These are phyloP conservation scores for Penicillium griseofulvum DNA, from an alignment of 2,329 filamentous ascomycete genomes.

Conservation along the genomic window DNA sequence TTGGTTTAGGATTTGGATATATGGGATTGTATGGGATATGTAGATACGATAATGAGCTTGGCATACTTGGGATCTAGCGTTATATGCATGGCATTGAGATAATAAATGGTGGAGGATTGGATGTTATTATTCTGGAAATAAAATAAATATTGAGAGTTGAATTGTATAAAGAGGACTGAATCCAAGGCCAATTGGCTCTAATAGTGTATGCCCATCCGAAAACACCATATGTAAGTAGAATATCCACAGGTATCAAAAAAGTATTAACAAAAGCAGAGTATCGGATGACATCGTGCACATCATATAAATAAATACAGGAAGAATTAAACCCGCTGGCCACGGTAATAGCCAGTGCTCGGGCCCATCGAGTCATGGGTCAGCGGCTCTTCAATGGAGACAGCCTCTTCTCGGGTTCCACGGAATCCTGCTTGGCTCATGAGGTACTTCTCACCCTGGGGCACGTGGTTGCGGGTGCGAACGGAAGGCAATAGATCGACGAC, in stretches of 20 bases:
- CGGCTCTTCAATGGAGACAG: slow-evolving; percentile 35
- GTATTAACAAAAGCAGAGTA: slow-evolving; percentile 1
- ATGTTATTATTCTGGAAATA: not conserved
- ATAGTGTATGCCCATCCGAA: not conserved
- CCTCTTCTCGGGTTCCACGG: slow-evolving; percentile 5
- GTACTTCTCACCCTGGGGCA: slow-evolving; percentile 44
- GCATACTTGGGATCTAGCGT: slow-evolving; percentile 1
- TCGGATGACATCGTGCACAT: slow-evolving; percentile 5
- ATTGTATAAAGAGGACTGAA: not conserved
- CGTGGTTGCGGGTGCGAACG: slow-evolving; percentile 56
- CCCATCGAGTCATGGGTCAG: slow-evolving; percentile 40
- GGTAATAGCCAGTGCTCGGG: slow-evolving; percentile 29
- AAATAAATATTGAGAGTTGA: not conserved
- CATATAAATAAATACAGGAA: slow-evolving; percentile 2
- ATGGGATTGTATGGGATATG: slow-evolving; percentile 9
- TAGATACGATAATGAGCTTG: slow-evolving; percentile 14
- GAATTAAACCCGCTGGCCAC: slow-evolving; percentile 25
- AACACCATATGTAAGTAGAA: not conserved
- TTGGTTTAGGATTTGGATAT: slow-evolving; percentile 20
- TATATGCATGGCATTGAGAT: not conserved
- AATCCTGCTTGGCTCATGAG: slow-evolving; percentile 21
- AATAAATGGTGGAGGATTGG: not conserved
- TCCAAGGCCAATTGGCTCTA: not conserved
- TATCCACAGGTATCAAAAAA: slow-evolving; percentile 1
- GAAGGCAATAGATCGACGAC: slow-evolving; percentile 83